Evolutionary conservation across 768 basidiomycete species (phyloP), one percentile per base, ranked within the genome.

Genomic region (Tylopilus rubrobrunneus): DNA sequence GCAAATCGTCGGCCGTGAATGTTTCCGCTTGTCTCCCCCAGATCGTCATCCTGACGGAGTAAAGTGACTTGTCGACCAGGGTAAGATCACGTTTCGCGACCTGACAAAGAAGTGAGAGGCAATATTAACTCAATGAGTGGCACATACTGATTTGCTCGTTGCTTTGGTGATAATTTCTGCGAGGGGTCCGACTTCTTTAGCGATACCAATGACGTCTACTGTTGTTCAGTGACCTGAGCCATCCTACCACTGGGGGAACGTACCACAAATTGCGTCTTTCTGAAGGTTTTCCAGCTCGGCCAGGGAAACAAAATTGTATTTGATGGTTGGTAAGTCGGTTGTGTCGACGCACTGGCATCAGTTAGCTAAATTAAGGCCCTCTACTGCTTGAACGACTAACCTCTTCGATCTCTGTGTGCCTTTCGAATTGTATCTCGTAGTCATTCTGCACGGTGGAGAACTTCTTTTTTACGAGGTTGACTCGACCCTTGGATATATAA

Each of bases 1-100:
- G 83, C 47, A 78, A 66, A 46, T 77, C 76, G 11, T 78, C 74
- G 6, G 77, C 72, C n/a, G 71, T 68, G 67, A 84, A 98, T 39
- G 80, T 79, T 67, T 98, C 92, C 0, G 96, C 96, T 68, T 92
- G 89, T 68, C 89, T 92, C 23, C 96, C 97, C 97, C 96, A 99
- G 29, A 98, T 75, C 4, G 96, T 99, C 59, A 98, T 67, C 33
- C 92, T 82, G 39, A 92, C 85, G 15, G 85, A 82, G 63, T 75
- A 91, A 34, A 80, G 80, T 7, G 92, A 87, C 56, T 80, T 81
- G 67, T 99, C 96, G 12, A 94, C 95, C 33, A 99, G 72, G 1
- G 82, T 86, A 48, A 99, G 73, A 42, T 99, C 96, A 43, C 96
- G 86, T 71, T 98, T 98, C 31, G 80, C 77, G 53, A 94, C 79